These are phyloP conservation scores for Aspergillus calidoustus DNA, from an alignment of 2,329 filamentous ascomycete species.

Conservation along the genomic window DNA sequence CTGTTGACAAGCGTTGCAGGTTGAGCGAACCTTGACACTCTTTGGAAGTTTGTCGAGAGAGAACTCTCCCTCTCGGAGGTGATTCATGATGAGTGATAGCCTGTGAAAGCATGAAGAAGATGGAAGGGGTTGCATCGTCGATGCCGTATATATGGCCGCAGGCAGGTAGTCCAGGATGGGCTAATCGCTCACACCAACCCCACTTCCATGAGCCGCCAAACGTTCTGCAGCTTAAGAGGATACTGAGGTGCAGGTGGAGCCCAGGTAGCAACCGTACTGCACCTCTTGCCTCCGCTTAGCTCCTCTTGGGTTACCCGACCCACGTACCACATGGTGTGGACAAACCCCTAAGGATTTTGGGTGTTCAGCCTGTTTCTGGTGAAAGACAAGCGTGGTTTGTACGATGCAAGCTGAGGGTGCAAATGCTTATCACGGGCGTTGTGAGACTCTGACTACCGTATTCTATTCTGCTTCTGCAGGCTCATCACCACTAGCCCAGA, in stretches of 20 bases:
- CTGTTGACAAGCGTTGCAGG: conserved; percentile 45
- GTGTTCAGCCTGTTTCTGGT: conserved; percentile 7
- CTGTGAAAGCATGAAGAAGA: not conserved
- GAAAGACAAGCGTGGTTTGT: conserved; percentile 9
- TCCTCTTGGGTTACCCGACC: conserved; percentile 19
- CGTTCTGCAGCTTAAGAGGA: not conserved
- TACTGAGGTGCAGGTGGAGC: not conserved
- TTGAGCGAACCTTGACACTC: conserved; percentile 42
- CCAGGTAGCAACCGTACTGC: conserved; percentile 21
- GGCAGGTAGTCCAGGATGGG: not conserved
- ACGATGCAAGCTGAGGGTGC: not conserved
- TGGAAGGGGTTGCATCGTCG: not conserved
- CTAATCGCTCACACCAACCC: not conserved
- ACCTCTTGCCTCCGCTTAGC: not conserved
- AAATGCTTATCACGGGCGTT: conserved; percentile 12
- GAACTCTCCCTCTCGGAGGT: conserved; percentile 5
- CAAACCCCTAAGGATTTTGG: conserved; percentile 4
- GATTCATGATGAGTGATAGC: conserved; percentile 14
- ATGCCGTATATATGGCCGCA: conserved; percentile 6
- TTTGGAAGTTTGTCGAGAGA: conserved; percentile 29
- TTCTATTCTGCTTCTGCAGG: conserved; percentile 2
- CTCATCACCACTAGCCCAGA: conserved; percentile 6
- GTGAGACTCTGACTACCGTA: conserved; percentile 2
- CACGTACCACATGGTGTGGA: conserved; percentile 18
- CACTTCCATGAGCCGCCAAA: conserved; percentile 1